Evolutionary conservation across 129 eudicot species (phyloP), one percentile per base, ranked within the genome.

Genomic region (Tagetes erecta): DNA sequence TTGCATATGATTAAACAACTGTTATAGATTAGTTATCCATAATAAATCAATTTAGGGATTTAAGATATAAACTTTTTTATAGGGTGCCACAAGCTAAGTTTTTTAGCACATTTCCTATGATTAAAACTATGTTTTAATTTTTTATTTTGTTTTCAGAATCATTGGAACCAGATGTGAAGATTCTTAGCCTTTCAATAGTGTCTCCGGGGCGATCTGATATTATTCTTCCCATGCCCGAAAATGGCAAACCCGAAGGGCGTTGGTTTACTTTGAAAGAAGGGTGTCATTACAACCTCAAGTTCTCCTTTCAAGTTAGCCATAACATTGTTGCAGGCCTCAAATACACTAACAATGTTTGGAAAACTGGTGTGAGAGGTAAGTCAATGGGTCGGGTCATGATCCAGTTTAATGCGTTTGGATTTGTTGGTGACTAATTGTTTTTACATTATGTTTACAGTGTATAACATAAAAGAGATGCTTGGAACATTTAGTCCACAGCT

Each of bases 251-350:
- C 0, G 79, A 87, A 78, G 92, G 92, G 30, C 86, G 73, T 33
- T 87, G 92, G 92, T 87, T 87, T 83, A 84, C 92, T 52, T 53
- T 87, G 31, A 87, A 87, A 80, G 92, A 85, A 85, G 92, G 92
- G 34, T 82, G 87, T 70, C 87, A 30, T 66, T 87, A 87, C 77
- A 80, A 85, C 72, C 80, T 87, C 76, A 78, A 80, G 68, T 87
- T 87, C 84, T 71, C 86, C 3, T 87, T 87, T 73, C 85, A 83
- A 83, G 92, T 87, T 76, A 85, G 81, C 81, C 85, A 87, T 76
- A 87, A 87, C 83, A 85, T 87, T 35, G 92, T 87, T 65, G 84
- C 83, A 8, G 92, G 92, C 71, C 82, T 87, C 58, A 85, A 83
- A 64, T 87, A 85, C 86, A 82, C 87, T 50, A 87, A 87, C 79